phyloP scores from a whole-genome alignment of 257 asterid species.

The Solanum virginianum region DNA sequence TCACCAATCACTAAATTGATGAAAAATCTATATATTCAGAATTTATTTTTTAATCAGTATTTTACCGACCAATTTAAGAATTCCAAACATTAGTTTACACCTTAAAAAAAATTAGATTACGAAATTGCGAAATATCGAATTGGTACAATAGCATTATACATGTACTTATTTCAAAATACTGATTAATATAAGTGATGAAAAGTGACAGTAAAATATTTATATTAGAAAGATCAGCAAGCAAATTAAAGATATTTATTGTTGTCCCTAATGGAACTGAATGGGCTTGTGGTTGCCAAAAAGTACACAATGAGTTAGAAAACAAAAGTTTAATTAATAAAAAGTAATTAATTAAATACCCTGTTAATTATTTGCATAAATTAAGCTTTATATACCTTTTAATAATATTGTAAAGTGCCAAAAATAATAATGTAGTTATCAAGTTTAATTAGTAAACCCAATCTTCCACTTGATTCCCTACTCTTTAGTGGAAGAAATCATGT shows the following conservation, averaged over 20 bases:
- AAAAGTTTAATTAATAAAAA: neutral
- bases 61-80: too few species aligned
- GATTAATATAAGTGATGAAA: neutral
- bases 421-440: neutral
- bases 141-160: neutral
- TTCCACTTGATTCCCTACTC: neutral
- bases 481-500: conserved; percentile 8
- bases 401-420: neutral
- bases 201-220: neutral
- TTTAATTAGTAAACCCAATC: neutral
- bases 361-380: neutral
- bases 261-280: neutral
- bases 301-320: neutral
- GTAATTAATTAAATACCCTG: neutral
- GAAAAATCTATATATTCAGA: too few species aligned
- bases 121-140: neutral
- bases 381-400: neutral
- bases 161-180: neutral
- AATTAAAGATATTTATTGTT: neutral
- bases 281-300: neutral
- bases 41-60: too few species aligned
- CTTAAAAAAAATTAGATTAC: too few species aligned
- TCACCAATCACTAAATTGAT: too few species aligned
- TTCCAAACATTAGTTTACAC: too few species aligned
- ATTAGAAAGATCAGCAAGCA: neutral